These are phyloP conservation scores for Phaeolepiota aurea DNA, from an alignment of 768 basidiomycete species.

Conservation along the genomic window DNA sequence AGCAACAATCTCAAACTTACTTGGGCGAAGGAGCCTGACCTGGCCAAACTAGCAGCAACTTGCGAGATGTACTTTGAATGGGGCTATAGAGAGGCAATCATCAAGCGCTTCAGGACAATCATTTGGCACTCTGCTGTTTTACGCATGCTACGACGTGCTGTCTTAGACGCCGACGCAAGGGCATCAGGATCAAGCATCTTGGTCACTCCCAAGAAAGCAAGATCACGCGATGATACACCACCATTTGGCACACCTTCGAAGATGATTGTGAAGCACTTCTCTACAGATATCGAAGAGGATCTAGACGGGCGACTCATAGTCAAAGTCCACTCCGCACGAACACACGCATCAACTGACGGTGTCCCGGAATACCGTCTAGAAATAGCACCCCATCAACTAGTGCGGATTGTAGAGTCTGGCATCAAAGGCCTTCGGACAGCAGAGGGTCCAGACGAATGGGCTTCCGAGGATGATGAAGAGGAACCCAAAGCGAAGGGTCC, in stretches of 20 bases:
- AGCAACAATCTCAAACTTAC: conserved; percentile 27
- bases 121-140: conserved; percentile 74
- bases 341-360: conserved; percentile 63
- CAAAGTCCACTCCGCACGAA: conserved; percentile 57
- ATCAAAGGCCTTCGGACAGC: conserved; percentile 51
- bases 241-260: conserved; percentile 42
- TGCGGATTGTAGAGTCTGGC: conserved; percentile 55
- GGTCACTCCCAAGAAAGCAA: conserved; percentile 31
- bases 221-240: conserved; percentile 9
- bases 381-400: conserved; percentile 59
- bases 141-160: conserved; percentile 60
- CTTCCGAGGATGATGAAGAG: conserved; percentile 35
- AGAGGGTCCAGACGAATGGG: conserved; percentile 40
- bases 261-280: conserved; percentile 49
- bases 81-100: conserved; percentile 77
- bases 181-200: conserved; percentile 10
- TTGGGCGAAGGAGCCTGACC: conserved; percentile 55
- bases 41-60: conserved; percentile 61
- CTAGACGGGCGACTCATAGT: conserved; percentile 41
- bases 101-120: conserved; percentile 77
- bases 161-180: conserved; percentile 36
- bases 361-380: conserved; percentile 77
- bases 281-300: conserved; percentile 31
- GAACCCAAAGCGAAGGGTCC: conserved; percentile 34
- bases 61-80: conserved; percentile 92